Evolutionary conservation across 176 grass and related monocot species (phyloP).

Genomic region (Dactylis glomerata): DNA sequence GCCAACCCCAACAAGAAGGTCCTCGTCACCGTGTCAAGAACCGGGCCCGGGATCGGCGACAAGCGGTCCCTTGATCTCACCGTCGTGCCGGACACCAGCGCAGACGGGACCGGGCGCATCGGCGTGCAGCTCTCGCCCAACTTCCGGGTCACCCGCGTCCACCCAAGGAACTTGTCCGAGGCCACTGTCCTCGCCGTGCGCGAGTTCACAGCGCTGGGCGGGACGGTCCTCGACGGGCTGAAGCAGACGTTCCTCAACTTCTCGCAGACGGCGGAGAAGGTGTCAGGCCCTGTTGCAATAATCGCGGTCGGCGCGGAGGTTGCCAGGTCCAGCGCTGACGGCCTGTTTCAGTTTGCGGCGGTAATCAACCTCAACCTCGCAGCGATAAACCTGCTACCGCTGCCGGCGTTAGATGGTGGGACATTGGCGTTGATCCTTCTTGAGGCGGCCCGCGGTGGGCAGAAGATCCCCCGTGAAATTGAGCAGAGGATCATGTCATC

Average conservation of each 20-base stretch:
- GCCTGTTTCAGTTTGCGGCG: conserved; percentile 86
- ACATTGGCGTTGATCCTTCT: conserved; percentile 73
- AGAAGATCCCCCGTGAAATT: conserved; percentile 84
- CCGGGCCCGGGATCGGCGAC: background rate
- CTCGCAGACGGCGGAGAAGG: conserved; percentile 75
- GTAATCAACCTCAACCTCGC: conserved; percentile 92
- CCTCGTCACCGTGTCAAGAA: conserved; percentile 56
- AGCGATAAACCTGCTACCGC: conserved; percentile 74
- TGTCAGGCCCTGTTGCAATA: conserved; percentile 84
- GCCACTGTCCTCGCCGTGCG: conserved; percentile 54
- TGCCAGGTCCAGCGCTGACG: conserved; percentile 65
- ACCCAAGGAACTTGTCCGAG: conserved; percentile 46
- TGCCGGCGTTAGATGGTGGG: conserved; percentile 80
- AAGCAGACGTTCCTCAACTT: conserved; percentile 89
- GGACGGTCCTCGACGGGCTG: conserved; percentile 68
- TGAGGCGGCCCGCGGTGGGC: conserved; percentile 80
- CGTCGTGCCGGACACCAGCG: conserved; percentile 69
- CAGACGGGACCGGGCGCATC: conserved; percentile 64
- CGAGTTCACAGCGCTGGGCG: conserved; percentile 58
- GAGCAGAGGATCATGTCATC: conserved; percentile 93
- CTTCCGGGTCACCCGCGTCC: conserved; percentile 48
- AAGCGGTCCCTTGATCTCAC: conserved; percentile 43
- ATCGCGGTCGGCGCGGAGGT: conserved; percentile 88
- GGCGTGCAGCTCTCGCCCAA: conserved; percentile 89
- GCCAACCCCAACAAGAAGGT: conserved; percentile 59